Evolutionary conservation across 2,329 filamentous ascomycete species (phyloP).

Genomic region (Colletotrichum kahawae): DNA sequence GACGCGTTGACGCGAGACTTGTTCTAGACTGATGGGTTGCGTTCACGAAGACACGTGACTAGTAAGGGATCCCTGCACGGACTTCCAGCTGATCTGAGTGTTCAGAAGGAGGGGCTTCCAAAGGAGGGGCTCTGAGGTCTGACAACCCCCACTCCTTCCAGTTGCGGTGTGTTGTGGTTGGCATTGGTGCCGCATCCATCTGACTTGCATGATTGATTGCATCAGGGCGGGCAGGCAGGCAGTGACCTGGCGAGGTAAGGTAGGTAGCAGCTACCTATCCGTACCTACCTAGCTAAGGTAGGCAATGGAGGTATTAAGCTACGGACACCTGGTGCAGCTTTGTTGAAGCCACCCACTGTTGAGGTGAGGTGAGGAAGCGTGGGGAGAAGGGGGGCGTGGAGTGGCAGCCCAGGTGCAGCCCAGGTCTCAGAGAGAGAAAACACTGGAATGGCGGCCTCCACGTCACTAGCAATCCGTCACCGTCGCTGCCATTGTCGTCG

Average conservation of each 20-base stretch:
- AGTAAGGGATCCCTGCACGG: not conserved
- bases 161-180: slow-evolving; percentile 5
- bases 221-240: slow-evolving; percentile 17
- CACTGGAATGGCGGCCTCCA: slow-evolving; percentile 17
- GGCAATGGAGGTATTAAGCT: not conserved
- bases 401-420: not conserved
- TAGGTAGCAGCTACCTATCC: not conserved
- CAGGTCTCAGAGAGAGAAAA: slow-evolving; percentile 6
- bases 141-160: slow-evolving; percentile 10
- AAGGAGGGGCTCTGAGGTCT: slow-evolving; percentile 1
- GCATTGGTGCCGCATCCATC: slow-evolving; percentile 9
- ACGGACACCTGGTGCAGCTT: not conserved
- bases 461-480: not conserved
- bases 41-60: slow-evolving; percentile 19
- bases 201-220: slow-evolving; percentile 22
- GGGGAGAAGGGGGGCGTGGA: not conserved
- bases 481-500: not conserved
- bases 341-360: not conserved
- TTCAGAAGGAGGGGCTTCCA: not conserved
- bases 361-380: not conserved
- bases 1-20: not conserved
- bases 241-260: slow-evolving; percentile 11
- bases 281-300: not conserved
- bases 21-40: not conserved
- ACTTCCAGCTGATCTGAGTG: not conserved